Evolutionary conservation across 306 rosid genomes (phyloP), one percentile per base, ranked within the genome.

Genomic region (Rosa multiflora): DNA sequence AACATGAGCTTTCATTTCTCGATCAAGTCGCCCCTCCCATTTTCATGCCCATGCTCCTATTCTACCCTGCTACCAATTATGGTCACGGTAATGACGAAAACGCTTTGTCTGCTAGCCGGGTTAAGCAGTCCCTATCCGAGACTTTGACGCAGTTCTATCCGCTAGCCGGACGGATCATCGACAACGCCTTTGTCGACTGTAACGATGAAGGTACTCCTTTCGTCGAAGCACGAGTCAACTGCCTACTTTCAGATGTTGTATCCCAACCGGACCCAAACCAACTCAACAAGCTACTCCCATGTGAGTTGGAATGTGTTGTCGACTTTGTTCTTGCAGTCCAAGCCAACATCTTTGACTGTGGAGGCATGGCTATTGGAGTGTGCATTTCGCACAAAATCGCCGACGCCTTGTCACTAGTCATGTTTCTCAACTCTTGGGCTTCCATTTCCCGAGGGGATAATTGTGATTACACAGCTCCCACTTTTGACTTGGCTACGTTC

Each of bases 341-440:
- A 72, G 64, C 35, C 39, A 85, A 73, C 26, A 70, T 71, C 35
- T 85, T 85, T 26, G 70, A 26, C 26, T 85, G 88, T 20, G 88
- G 71, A 1, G 85, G 88, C 52, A 56, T 85, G 56, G 70, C 79
- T 0, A 20, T 85, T 2, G 69, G 81, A 23, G 40, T 85, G 48
- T 52, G 81, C 62, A 51, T 85, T 59, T 82, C 84, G 26, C 88
- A 85, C 81, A 82, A 78, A 61, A 47, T 85, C 7, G 83, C 68
- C 2, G 85, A 85, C 44, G 88, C 76, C 11, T 70, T 72, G 48
- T 61, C 88, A 35, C 17, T 75, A 23, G 21, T 78, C 70, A 72
- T 21, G 75, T 85, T 85, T 10, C 59, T 82, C 47, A 70, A 79
- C 14, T n/a, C 76, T 14, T 85, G 88, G 86, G 67, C 83, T 1